Percentiles rank a stretch among this genome's conserved stretches.
Evolutionary conservation across 352 stramenopile species (phyloP).

Genomic region (Blastocystis sp.): DNA sequence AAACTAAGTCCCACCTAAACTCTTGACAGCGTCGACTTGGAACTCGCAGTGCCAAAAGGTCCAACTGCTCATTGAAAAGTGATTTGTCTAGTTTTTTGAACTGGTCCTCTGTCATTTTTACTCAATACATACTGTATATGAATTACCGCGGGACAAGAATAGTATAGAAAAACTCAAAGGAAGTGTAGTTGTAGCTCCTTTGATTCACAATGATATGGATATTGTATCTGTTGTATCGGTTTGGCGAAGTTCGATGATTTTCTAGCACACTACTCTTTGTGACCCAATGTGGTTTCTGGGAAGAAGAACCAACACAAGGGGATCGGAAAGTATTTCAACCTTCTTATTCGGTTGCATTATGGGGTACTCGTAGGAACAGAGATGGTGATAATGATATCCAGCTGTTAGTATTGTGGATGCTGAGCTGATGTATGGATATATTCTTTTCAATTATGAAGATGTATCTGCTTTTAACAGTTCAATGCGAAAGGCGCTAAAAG

Average conservation of each 20-base stretch:
- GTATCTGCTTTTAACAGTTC: not conserved
- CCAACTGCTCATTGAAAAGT: conserved; percentile 7
- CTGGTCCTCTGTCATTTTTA: not conserved
- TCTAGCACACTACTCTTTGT: conserved; percentile 13
- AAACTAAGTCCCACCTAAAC: not conserved
- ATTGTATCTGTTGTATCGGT: not conserved
- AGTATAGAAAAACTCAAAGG: too few relatives aligned
- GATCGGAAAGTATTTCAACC: conserved; percentile 32
- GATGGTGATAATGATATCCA: not conserved
- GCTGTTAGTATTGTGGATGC: conserved; percentile 37
- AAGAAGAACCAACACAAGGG: not conserved
- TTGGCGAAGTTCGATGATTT: not conserved
- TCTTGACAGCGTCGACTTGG: conserved; percentile 5
- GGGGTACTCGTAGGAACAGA: conserved; percentile 44
- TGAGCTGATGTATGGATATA: conserved; percentile 60
- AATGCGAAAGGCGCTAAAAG: not conserved
- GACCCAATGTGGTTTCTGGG: not conserved
- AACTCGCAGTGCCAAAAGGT: not conserved
- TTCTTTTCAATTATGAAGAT: conserved; percentile 63
- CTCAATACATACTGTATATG: not conserved
- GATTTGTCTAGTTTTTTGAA: conserved; percentile 31
- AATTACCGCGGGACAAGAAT: not conserved
- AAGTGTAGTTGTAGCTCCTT: too few relatives aligned
- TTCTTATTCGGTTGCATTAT: conserved; percentile 50
- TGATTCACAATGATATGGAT: not conserved